Conservation (phyloP, 179 eudicot genomes). For the Actinidia polygama region DNA sequence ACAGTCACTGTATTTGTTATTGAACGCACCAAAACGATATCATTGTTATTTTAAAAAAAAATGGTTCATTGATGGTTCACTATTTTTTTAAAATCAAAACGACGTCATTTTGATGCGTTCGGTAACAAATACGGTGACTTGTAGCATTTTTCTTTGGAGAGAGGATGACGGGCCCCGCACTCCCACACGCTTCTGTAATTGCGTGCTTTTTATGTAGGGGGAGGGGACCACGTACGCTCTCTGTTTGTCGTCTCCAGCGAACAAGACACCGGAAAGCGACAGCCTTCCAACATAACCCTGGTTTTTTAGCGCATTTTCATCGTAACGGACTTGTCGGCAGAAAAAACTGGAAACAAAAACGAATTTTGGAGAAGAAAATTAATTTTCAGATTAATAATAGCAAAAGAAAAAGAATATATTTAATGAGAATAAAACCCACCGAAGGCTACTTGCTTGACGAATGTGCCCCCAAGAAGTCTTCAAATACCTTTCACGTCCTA, state of each 20-base stretch:
- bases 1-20: no score
- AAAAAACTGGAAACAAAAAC: neutral
- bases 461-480: neutral
- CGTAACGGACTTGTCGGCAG: neutral
- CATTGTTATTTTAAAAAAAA: no score
- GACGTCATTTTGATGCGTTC: no score
- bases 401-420: neutral
- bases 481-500: neutral
- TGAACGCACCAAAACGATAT: no score
- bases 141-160: no score
- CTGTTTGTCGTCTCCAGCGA: no score
- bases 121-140: no score
- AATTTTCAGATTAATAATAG: neutral
- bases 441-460: neutral
- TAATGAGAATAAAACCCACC: neutral
- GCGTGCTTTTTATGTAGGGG: neutral
- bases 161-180: neutral
- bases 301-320: neutral
- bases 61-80: no score
- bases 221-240: slow-evolving; percentile 22
- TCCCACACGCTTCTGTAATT: neutral
- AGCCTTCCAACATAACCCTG: neutral
- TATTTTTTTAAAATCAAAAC: no score
- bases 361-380: neutral
- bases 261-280: neutral